Evolutionary conservation across 768 basidiomycete species (phyloP).

Genomic region (Sarcodon aspratus): DNA sequence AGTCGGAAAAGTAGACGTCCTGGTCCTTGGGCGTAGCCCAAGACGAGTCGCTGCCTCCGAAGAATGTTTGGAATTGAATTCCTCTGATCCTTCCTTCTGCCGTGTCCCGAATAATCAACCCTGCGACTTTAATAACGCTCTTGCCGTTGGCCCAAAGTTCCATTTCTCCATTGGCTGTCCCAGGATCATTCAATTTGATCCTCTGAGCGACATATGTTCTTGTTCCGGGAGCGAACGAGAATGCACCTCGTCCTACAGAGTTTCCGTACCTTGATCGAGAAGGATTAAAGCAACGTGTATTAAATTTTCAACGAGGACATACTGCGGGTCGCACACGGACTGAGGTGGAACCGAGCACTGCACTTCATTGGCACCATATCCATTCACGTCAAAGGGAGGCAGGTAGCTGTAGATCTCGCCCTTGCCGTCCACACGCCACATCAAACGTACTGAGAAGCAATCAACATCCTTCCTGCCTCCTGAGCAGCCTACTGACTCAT

Average conservation of each 20-base stretch:
- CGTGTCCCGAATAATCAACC: constrained; percentile 44
- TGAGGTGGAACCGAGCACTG: constrained; percentile 36
- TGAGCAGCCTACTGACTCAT: constrained; percentile 46
- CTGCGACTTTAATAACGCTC: constrained; percentile 46
- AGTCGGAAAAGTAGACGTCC: constrained; percentile 55
- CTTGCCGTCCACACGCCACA: constrained; percentile 45
- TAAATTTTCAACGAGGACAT: no score
- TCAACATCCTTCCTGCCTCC: constrained; percentile 47
- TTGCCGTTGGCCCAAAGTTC: constrained; percentile 55
- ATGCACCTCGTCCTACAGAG: constrained; percentile 59
- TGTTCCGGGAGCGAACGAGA: constrained; percentile 46
- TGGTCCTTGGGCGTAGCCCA: constrained; percentile 57
- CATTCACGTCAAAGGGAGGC: constrained; percentile 22
- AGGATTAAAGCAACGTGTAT: no score
- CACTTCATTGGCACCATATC: constrained; percentile 34
- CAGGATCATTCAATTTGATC: constrained; percentile 63
- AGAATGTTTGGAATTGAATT: constrained; percentile 71
- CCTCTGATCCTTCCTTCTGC: constrained; percentile 45
- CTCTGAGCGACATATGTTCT: constrained; percentile 55
- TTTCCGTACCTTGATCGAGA: constrained; percentile 33
- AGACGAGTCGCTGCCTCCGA: constrained; percentile 40
- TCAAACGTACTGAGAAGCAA: constrained; percentile 64
- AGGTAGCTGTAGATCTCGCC: constrained; percentile 36
- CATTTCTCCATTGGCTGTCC: constrained; percentile 59
- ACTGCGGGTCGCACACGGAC: constrained; percentile 43